Evolutionary conservation across 2,329 filamentous ascomycete species (phyloP), one percentile per base, ranked within the genome.

Genomic region (Penicillium concentricum): DNA sequence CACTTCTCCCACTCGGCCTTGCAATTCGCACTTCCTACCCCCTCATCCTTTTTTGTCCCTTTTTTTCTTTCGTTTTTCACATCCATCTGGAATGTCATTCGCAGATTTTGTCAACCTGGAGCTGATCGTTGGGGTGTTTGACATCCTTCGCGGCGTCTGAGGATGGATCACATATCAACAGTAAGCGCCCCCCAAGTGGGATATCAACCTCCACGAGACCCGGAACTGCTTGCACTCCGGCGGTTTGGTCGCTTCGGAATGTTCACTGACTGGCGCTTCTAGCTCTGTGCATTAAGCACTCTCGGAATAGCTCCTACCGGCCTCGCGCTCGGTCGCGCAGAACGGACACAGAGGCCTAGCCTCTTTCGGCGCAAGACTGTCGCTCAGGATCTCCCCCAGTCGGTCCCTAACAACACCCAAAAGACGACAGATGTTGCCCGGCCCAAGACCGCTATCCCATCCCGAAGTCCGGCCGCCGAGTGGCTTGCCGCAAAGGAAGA

Each of bases 201-300:
- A 37, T 43, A 35, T 42, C 18, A 30, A 28, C 13, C 37, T 20
- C 30, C n/a, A 18, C 5, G 10, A 30, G 18, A 22, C 24, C 34
- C 26, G 5, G 24, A 53, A 39, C 22, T n/a, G 43, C 35, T 47
- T 32, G 15, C 12, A 10, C 3, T 3, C 10, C 24, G 28, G 32
- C 18, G 24, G 15, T 38, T 32, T n/a, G 10, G 24, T 48, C 24
- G 32, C 15, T 53, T 22, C 24, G 20, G 34, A 16, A 32, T 20
- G 26, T 28, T n/a, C 9, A 48, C 60, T 65, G 47, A 67, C 49
- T 30, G 9, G 39, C 30, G 37, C 37, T 5, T 26, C 35, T 65
- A 86, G 84, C 80, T 87, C 67, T 85, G 82, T 82, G 85, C 84
- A 68, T 76, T 84, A 71, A 83, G 83, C 77, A 85, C 83, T 67